phyloP scores from a whole-genome alignment of 768 basidiomycete genomes.

The Mycena crocata region DNA sequence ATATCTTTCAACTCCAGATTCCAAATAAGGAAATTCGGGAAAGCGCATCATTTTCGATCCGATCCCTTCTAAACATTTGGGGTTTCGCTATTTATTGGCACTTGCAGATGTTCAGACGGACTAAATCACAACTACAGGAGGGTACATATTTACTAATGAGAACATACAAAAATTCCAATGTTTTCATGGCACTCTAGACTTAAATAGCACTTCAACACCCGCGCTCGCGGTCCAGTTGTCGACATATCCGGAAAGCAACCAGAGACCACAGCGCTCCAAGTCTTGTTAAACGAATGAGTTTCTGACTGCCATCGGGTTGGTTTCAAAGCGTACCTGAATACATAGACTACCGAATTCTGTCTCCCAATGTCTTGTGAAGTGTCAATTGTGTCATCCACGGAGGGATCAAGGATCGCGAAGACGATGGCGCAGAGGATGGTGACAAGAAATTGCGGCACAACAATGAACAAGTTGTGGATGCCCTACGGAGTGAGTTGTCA shows the following conservation, averaged over 20 bases:
- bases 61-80: too few species aligned
- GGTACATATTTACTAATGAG: too few species aligned
- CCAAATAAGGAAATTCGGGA: too few species aligned
- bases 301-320: too few species aligned
- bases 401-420: slow-evolving; percentile 84
- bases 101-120: too few species aligned
- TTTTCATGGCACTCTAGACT: too few species aligned
- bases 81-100: too few species aligned
- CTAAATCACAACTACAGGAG: too few species aligned
- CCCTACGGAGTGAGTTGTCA: slow-evolving; percentile 60
- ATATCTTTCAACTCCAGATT: too few species aligned
- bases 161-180: too few species aligned
- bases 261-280: slow-evolving; percentile 66
- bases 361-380: slow-evolving; percentile 18
- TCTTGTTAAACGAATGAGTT: slow-evolving; percentile 43
- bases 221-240: slow-evolving; percentile 63
- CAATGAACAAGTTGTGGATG: slow-evolving; percentile 94
- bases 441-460: slow-evolving; percentile 93
- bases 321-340: slow-evolving; percentile 81
- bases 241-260: slow-evolving; percentile 64
- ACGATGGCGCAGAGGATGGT: slow-evolving; percentile 87
- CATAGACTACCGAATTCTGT: slow-evolving; percentile 79
- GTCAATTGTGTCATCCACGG: slow-evolving; percentile 27
- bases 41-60: too few species aligned
- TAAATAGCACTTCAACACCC: background rate